Base-by-base conservation (phyloP, 495 filamentous ascomycete genomes). In the Daldinia concentrica region DNA sequence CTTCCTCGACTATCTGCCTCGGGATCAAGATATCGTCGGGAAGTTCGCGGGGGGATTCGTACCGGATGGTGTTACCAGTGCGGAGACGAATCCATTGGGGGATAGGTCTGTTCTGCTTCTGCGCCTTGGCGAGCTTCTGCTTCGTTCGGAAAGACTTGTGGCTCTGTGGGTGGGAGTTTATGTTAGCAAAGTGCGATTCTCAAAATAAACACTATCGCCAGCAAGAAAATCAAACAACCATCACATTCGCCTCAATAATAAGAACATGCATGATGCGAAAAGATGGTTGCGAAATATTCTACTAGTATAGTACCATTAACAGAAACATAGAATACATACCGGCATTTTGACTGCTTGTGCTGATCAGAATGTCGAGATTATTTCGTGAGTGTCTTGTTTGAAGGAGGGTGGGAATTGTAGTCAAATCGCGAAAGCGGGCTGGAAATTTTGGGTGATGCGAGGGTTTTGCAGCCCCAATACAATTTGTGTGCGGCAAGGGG, bases 41-140 rank as follows among this genome's bases (percentile, higher is more conserved):
- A 41, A 58, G 52, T 24, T 59, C 32, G 62, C 36, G 45, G 54
- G 68, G 68, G 29, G 32, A 19, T 54, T 61, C 89, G 85, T 90
- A 98, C 94, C 93, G 88, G 85, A 98, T 97, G 86, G 95, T 99
- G 89, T 99, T 99, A 83, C 91, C 91, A 73, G 95, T 99, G 80
- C 95, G 91, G 77, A 99, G 89, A 79, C 95, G 91, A 82, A 99
- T 98, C 95, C 95, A 99, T 89, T 99, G 95, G 71, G 95, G 95
- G 83, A 99, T 98, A 69, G 95, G 95, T 77, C 96, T 89, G 91
- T 98, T 99, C 88, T 97, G 94, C 87, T 96, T 97, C 89, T 97
- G 94, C 80, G 95, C 95, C 89, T 94, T 97, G 80, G 96, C 95
- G 87, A 99, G 95, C 95, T 99, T 99, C 84, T 95, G 92, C 95